Evolutionary conservation across 2,329 filamentous ascomycete genomes (phyloP), one percentile per base, ranked within the genome.

Genomic region (Didymella glomerata): DNA sequence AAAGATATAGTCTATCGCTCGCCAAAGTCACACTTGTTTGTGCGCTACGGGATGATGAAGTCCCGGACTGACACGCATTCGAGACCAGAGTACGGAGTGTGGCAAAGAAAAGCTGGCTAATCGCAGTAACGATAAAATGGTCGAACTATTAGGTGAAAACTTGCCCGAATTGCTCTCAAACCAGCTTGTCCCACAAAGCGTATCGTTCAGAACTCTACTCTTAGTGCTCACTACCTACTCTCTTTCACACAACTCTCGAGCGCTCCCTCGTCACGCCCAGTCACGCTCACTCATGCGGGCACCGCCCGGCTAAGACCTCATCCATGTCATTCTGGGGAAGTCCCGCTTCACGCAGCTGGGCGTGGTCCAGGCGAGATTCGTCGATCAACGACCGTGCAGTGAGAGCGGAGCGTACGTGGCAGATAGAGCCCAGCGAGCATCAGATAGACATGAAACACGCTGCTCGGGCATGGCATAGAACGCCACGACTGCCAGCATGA

Each of bases 311-410:
- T 25, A 42, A 42, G 40, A 25, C 40, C 14, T 54, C 18, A 41
- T 36, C 44, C 42, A 45, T 34, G 13, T 13, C 18, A 13, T 49
- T 11, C 50, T 49, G 56, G 56, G 56, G 46, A 54, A 59, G 56
- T 59, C 38, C 3, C 20, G 20, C 38, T 38, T 6, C 0, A 24
- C 38, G 18, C 5, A 41, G 38, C 10, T 9, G 2, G 9, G 3
- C 9, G 20, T 20, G 20, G 38, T 24, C 38, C 49, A 25, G 14
- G 34, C 34, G 34, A 22, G 20, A 36, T 38, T 30, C 36, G 46
- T 59, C 49, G 56, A 50, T 54, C 56, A n/a, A n/a, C 30, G 18
- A 41, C 45, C 45, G 46, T 46, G 50, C 50, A 54, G 40, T 45
- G 48, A 36, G 45, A 42, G 25, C 24, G 45, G 36, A 48, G 34